phyloP scores from a whole-genome alignment of 768 basidiomycete genomes.

The Mycena indigotica region DNA sequence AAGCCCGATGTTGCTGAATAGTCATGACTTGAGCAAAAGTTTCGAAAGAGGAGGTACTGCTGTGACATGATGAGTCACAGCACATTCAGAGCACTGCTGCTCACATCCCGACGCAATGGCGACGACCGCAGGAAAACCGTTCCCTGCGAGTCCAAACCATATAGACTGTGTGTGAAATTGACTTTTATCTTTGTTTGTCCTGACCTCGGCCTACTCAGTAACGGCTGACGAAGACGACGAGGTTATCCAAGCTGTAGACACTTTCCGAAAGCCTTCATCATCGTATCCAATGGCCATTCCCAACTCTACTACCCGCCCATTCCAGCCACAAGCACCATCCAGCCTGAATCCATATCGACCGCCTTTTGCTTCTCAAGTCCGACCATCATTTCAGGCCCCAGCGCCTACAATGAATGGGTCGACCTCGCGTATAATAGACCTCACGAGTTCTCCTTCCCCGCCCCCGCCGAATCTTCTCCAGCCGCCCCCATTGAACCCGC shows the following conservation, averaged over 20 bases:
- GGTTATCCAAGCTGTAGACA: conserved; percentile 22
- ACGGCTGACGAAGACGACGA: conserved; percentile 60
- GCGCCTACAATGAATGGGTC: conserved; percentile 26
- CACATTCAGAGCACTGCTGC: conserved; percentile 1
- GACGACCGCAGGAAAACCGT: conserved; percentile 3
- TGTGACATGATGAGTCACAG: neutral
- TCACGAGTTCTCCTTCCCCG: conserved; percentile 59
- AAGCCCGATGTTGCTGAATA: neutral
- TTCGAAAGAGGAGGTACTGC: neutral
- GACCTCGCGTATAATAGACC: conserved; percentile 68
- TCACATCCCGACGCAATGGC: conserved; percentile 2
- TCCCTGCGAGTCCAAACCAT: conserved; percentile 41
- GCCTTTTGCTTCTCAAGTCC: conserved; percentile 13
- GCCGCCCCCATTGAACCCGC: conserved; percentile 22
- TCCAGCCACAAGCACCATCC: conserved; percentile 26
- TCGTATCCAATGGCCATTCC: conserved; percentile 21
- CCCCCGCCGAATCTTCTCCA: conserved; percentile 29
- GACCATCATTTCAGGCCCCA: conserved; percentile 12
- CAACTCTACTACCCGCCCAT: conserved; percentile 23
- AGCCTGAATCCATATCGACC: conserved; percentile 26
- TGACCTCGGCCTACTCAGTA: conserved; percentile 1
- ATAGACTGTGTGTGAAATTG: conserved; percentile 55
- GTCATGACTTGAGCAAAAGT: neutral
- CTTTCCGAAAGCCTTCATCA: neutral
- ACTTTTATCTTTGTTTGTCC: conserved; percentile 48